phyloP scores from a whole-genome alignment of 495 filamentous ascomycete genomes.

The Glarea lozoyensis region DNA sequence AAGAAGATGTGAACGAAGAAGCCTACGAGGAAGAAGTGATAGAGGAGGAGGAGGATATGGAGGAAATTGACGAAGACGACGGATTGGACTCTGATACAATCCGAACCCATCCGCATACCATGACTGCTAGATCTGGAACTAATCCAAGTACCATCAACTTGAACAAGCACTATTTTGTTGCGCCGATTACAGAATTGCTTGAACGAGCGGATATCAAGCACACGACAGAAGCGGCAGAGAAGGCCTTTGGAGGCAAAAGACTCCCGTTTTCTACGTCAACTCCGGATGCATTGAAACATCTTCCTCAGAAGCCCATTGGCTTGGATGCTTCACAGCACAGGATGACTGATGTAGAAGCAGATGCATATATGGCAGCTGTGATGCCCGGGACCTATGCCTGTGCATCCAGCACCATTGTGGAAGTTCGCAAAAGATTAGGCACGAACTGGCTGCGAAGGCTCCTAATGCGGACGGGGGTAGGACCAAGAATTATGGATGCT shows the following conservation, averaged over 20 bases:
- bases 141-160: constrained; percentile 61
- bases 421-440: constrained; percentile 79
- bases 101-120: constrained; percentile 59
- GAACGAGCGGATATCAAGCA: constrained; percentile 62
- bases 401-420: constrained; percentile 62
- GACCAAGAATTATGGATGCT: constrained; percentile 73
- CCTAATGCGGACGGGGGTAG: constrained; percentile 49
- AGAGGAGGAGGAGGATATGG: constrained; percentile 29
- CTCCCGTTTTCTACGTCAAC: constrained; percentile 67
- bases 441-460: constrained; percentile 66
- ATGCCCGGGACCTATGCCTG: constrained; percentile 77
- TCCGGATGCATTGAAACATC: constrained; percentile 31
- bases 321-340: constrained; percentile 59
- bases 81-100: constrained; percentile 24
- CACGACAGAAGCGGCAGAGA: constrained; percentile 56
- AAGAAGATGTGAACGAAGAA: constrained; percentile 22
- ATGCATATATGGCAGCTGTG: constrained; percentile 68
- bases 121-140: constrained; percentile 54
- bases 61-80: constrained; percentile 28
- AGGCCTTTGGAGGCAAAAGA: constrained; percentile 60
- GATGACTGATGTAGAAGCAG: constrained; percentile 83
- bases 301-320: constrained; percentile 58
- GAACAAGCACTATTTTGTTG: constrained; percentile 54
- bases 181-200: constrained; percentile 58
- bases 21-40: constrained; percentile 29